Conservation (phyloP, 2,329 filamentous ascomycete species). For the Fusarium duplospermum region DNA sequence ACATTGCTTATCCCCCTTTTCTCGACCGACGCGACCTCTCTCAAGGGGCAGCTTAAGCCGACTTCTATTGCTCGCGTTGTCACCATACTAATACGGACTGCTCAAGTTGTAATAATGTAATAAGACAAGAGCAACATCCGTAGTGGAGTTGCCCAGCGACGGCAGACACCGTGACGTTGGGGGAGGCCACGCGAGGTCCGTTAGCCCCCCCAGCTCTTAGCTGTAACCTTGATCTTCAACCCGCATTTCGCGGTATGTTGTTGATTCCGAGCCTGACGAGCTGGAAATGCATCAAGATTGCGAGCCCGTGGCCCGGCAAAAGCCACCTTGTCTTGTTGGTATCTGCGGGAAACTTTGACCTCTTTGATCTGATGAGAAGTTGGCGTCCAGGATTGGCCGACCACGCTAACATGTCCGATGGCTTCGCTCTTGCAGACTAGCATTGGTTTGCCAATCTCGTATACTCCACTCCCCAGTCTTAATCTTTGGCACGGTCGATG, state of each 20-base stretch:
- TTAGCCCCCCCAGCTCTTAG: slow-evolving; percentile 11
- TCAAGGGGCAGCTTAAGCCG: slow-evolving; percentile 30
- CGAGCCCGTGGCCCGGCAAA: slow-evolving; percentile 20
- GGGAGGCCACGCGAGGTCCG: slow-evolving; percentile 4
- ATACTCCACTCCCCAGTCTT: slow-evolving; percentile 32
- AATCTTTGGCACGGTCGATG: slow-evolving; percentile 16
- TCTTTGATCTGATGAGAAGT: slow-evolving; percentile 19
- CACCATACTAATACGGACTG: slow-evolving; percentile 20
- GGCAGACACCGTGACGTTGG: slow-evolving; percentile 24
- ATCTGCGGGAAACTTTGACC: slow-evolving; percentile 29
- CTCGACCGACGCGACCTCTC: neutral
- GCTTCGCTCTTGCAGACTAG: slow-evolving; percentile 35
- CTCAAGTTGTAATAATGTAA: slow-evolving; percentile 31
- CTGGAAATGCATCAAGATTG: slow-evolving; percentile 30
- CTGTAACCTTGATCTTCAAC: slow-evolving; percentile 2
- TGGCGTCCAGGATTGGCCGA: slow-evolving; percentile 16
- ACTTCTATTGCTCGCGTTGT: slow-evolving; percentile 31
- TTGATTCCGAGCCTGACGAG: slow-evolving; percentile 27
- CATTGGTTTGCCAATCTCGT: slow-evolving; percentile 36
- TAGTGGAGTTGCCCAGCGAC: slow-evolving; percentile 31
- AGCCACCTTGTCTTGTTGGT: slow-evolving; percentile 36
- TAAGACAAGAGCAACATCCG: slow-evolving; percentile 30
- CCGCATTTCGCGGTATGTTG: slow-evolving; percentile 22
- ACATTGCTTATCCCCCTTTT: slow-evolving; percentile 26
- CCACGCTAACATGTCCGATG: slow-evolving; percentile 36